Evolutionary conservation across 768 basidiomycete species (phyloP).

Genomic region (Lactifluus echinatus): DNA sequence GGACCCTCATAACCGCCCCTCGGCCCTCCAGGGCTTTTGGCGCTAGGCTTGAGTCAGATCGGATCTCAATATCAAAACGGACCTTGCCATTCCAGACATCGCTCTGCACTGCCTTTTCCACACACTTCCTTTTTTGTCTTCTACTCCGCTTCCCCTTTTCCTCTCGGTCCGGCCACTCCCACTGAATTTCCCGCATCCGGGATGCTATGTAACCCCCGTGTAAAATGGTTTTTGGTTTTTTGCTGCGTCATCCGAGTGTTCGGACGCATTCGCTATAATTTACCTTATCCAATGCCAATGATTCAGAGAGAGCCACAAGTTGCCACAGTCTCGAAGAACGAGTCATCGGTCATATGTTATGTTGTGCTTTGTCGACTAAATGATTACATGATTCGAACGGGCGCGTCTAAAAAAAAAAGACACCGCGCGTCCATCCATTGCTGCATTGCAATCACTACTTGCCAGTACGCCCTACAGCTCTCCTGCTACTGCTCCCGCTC

Average conservation of each 20-base stretch:
- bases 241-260: neutral
- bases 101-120: neutral
- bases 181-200: too few species aligned
- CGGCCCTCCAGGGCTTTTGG: too few species aligned
- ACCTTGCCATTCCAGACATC: neutral
- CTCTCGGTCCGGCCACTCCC: conserved; percentile 3
- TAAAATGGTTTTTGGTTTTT: too few species aligned
- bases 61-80: conserved; percentile 7
- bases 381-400: neutral
- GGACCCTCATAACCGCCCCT: neutral
- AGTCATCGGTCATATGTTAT: neutral
- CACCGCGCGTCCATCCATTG: conserved; percentile 1
- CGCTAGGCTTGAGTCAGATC: too few species aligned
- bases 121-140: neutral
- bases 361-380: neutral
- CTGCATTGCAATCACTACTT: too few species aligned
- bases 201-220: too few species aligned
- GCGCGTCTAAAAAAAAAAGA: conserved; percentile 7
- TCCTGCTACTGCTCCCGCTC: too few species aligned
- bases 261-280: neutral
- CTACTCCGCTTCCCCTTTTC: neutral
- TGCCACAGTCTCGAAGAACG: neutral
- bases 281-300: too few species aligned
- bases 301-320: neutral
- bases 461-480: too few species aligned